These are phyloP conservation scores for Helianthus tuberosus DNA, from an alignment of 129 eudicot species.

Conservation along the genomic window DNA sequence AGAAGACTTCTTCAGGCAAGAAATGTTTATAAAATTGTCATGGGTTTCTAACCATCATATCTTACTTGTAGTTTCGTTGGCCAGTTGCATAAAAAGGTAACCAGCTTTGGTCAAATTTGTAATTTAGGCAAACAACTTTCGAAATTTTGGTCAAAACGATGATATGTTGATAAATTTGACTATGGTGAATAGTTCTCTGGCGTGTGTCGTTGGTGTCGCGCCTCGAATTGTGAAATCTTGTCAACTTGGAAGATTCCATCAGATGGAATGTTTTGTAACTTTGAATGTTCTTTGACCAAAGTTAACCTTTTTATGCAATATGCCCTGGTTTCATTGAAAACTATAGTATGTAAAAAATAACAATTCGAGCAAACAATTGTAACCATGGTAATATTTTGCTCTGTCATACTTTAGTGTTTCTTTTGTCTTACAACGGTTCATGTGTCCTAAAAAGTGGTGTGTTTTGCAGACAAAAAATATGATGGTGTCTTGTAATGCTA, in stretches of 20 bases:
- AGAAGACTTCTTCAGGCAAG: constrained; percentile 96
- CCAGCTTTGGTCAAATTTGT: not conserved
- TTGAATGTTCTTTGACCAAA: not conserved
- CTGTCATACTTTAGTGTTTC: not conserved
- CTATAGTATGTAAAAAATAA: no score
- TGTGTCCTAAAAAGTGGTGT: constrained; percentile 10
- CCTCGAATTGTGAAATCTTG: not conserved
- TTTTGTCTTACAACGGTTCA: not conserved
- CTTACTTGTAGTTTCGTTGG: not conserved
- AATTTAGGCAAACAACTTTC: not conserved
- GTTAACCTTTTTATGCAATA: not conserved
- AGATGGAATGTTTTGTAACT: not conserved
- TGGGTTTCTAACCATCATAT: not conserved
- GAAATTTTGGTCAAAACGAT: not conserved
- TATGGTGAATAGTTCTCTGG: no score
- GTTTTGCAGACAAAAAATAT: constrained; percentile 81
- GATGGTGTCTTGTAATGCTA: constrained; percentile 88
- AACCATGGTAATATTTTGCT: not conserved
- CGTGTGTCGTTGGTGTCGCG: not conserved
- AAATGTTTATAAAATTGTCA: not conserved
- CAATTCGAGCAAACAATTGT: not conserved
- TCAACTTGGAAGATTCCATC: not conserved
- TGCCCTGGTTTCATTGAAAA: not conserved
- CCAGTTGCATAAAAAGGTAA: not conserved
- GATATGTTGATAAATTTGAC: not conserved